Evolutionary conservation across 805 yeast genomes (phyloP).

Genomic region (Wickerhamomyces bisporus): DNA sequence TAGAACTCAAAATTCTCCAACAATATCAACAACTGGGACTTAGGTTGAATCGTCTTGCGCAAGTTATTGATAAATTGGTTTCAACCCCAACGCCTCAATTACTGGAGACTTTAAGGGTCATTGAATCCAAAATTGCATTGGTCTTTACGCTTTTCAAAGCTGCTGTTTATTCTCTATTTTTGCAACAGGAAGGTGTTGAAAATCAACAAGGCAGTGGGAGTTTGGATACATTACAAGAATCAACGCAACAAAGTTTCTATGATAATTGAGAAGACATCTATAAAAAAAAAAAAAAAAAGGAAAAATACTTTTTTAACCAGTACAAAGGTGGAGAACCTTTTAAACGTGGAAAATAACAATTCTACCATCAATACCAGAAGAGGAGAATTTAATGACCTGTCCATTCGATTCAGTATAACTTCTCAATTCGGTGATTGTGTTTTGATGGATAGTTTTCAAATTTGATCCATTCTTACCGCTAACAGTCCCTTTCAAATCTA

Average conservation of each 20-base stretch:
- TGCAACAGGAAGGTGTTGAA: constrained; percentile 39
- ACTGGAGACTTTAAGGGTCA: constrained; percentile 46
- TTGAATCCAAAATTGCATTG: constrained; percentile 59
- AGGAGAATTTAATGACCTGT: constrained; percentile 53
- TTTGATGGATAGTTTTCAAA: constrained; percentile 81
- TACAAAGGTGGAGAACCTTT: background rate
- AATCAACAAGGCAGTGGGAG: constrained; percentile 7
- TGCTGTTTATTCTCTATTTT: constrained; percentile 60
- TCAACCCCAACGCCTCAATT: constrained; percentile 27
- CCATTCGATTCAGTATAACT: constrained; percentile 38
- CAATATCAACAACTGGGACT: constrained; percentile 35
- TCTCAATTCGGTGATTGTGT: constrained; percentile 70
- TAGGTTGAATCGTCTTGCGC: constrained; percentile 25
- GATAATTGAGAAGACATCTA: background rate
- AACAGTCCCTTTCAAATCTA: constrained; percentile 89
- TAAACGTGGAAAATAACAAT: constrained; percentile 69
- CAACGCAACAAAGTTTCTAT: constrained; percentile 17
- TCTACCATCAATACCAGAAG: constrained; percentile 89
- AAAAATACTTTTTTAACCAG: too few relatives aligned
- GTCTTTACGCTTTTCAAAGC: constrained; percentile 65
- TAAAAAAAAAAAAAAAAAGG: background rate
- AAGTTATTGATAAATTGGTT: constrained; percentile 17
- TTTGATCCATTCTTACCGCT: constrained; percentile 38
- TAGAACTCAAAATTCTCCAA: constrained; percentile 32
- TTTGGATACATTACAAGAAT: constrained; percentile 14